Percentiles rank a stretch among this genome's conserved stretches.
phyloP scores from a whole-genome alignment of 345 rosid genomes.

The Schrenkiella parvula region DNA sequence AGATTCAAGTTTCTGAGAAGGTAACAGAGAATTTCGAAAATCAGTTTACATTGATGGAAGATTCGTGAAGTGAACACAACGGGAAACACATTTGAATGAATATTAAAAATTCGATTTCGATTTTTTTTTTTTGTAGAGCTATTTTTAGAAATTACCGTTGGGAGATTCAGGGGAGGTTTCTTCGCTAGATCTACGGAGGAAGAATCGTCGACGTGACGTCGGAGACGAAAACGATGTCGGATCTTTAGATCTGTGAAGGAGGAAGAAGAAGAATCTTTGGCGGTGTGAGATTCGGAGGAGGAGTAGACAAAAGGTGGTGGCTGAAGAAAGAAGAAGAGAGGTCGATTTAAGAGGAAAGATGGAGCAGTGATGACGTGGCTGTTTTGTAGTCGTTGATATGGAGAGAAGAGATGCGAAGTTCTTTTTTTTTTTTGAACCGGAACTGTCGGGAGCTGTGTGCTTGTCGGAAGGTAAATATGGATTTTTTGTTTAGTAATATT shows the following conservation, averaged over 20 bases:
- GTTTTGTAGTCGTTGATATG: background rate
- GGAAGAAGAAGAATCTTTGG: background rate
- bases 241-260: conserved; percentile 28
- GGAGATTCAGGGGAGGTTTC: background rate
- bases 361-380: conserved; percentile 13
- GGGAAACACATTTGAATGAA: background rate
- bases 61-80: no score
- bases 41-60: no score
- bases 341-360: conserved; percentile 22
- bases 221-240: background rate
- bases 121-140: background rate
- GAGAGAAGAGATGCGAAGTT: conserved; percentile 7
- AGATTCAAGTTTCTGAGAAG: background rate
- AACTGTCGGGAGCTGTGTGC: conserved; percentile 15
- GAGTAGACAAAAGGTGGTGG: conserved; percentile 17
- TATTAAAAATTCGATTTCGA: background rate
- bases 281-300: conserved; percentile 15
- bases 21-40: background rate
- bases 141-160: conserved; percentile 28
- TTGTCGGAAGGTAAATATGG: conserved; percentile 23
- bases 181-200: conserved; percentile 6
- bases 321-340: background rate
- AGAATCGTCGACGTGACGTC: background rate
- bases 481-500: no score
- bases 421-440: background rate